Conservation (phyloP, 1,284 basidiomycete genomes). For the Grifola frondosa region DNA sequence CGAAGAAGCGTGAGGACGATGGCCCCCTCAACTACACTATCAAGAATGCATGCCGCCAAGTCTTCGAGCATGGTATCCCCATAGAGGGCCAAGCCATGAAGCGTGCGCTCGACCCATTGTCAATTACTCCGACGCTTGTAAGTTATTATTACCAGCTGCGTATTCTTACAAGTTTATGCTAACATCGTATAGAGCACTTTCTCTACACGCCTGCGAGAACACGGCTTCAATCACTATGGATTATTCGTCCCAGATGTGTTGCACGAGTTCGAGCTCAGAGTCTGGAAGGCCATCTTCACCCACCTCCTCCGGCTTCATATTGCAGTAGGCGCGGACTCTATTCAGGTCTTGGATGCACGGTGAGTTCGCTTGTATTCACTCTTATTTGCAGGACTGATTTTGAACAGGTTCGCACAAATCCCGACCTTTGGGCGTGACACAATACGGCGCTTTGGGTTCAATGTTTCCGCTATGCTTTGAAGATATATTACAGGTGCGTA, state of each 20-base stretch:
- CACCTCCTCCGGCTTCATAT: constrained; percentile 26
- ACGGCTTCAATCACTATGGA: constrained; percentile 17
- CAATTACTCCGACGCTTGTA: constrained; percentile 2
- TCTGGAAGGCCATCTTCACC: constrained; percentile 24
- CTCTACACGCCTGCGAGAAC: constrained; percentile 12
- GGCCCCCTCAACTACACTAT: constrained; percentile 1
- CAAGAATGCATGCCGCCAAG: constrained; percentile 6
- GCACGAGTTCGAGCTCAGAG: constrained; percentile 28
- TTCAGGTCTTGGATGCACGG: constrained; percentile 19
- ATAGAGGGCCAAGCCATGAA: too few relatives aligned
- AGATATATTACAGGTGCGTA: constrained; percentile 28
- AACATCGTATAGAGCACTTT: constrained; percentile 34
- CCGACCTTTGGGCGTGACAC: constrained; percentile 27
- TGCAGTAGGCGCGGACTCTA: constrained; percentile 5
- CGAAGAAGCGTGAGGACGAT: constrained; percentile 6
- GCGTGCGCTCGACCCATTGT: constrained; percentile 1
- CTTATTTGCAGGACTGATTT: too few relatives aligned
- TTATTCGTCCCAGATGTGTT: constrained; percentile 23
- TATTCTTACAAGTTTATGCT: not conserved
- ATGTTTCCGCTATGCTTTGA: constrained; percentile 28
- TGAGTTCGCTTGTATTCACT: too few relatives aligned
- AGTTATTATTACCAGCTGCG: not conserved
- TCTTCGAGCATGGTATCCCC: constrained; percentile 17
- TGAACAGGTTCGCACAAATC: constrained; percentile 20
- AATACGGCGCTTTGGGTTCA: constrained; percentile 24